These are phyloP conservation scores for Epichloe gansuensis DNA, from an alignment of 2,329 filamentous ascomycete species.

Conservation along the genomic window DNA sequence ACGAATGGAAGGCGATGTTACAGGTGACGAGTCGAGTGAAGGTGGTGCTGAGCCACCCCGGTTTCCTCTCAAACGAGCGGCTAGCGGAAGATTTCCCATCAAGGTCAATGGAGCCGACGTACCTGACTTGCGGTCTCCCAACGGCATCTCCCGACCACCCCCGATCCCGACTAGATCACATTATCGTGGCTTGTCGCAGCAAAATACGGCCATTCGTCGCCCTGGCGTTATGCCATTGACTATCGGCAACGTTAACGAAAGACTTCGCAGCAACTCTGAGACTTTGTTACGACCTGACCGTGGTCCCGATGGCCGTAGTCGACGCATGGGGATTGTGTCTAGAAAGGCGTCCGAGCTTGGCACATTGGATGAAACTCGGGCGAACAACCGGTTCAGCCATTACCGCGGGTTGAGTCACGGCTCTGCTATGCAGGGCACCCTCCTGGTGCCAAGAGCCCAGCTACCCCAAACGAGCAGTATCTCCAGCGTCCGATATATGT, in stretches of 20 bases:
- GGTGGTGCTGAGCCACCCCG: conserved; percentile 63
- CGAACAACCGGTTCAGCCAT: conserved; percentile 54
- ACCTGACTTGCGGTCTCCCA: conserved; percentile 56
- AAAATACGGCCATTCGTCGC: conserved; percentile 50
- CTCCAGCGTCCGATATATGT: conserved; percentile 51
- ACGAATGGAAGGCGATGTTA: conserved; percentile 42
- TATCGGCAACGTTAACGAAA: conserved; percentile 58
- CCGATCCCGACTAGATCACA: conserved; percentile 69
- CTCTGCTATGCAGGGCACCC: conserved; percentile 51
- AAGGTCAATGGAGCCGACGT: conserved; percentile 64
- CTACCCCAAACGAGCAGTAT: conserved; percentile 45
- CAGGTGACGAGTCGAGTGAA: conserved; percentile 55
- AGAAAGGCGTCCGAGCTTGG: conserved; percentile 48
- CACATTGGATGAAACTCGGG: conserved; percentile 49
- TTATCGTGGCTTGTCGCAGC: conserved; percentile 61
- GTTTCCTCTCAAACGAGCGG: conserved; percentile 48
- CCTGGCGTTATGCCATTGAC: conserved; percentile 62
- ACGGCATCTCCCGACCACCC: conserved; percentile 47
- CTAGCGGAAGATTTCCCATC: conserved; percentile 55
- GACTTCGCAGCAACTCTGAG: conserved; percentile 54
- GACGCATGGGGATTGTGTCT: conserved; percentile 53
- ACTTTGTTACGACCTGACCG: conserved; percentile 42
- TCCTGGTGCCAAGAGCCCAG: conserved; percentile 37
- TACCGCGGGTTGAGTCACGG: conserved; percentile 55
- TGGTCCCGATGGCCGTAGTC: conserved; percentile 37